Conservation (phyloP, 1,284 basidiomycete genomes). For the Cryptococcus neoformans region DNA sequence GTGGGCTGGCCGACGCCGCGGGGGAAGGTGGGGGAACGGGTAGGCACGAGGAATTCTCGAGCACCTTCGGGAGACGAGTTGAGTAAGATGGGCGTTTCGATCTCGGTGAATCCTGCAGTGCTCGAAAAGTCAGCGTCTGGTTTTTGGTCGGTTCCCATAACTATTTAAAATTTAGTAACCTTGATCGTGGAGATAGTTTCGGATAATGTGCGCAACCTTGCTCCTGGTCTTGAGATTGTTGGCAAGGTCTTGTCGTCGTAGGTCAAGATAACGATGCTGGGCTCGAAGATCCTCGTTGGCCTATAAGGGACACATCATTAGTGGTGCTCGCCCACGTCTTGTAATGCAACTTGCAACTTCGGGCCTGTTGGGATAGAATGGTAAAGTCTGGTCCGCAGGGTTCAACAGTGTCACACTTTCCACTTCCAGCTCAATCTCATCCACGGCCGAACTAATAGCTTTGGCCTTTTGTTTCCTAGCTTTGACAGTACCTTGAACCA, state of each 20-base stretch:
- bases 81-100: constrained; percentile 90
- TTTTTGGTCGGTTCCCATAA: not conserved
- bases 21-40: constrained; percentile 52
- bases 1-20: constrained; percentile 48
- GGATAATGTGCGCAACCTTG: constrained; percentile 70
- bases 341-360: not conserved
- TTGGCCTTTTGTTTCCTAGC: constrained; percentile 62
- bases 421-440: constrained; percentile 78
- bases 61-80: constrained; percentile 93
- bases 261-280: constrained; percentile 82
- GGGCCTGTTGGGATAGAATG: constrained; percentile 67
- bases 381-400: constrained; percentile 64
- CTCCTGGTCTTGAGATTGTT: constrained; percentile 76
- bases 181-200: constrained; percentile 68
- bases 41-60: constrained; percentile 89
- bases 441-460: constrained; percentile 52
- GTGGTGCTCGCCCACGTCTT: not conserved
- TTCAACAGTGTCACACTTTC: constrained; percentile 70
- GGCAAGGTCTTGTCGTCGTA: constrained; percentile 69
- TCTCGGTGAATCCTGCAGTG: constrained; percentile 68
- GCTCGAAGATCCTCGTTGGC: constrained; percentile 81
- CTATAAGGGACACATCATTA: constrained; percentile 49
- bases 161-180: constrained; percentile 46
- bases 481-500: constrained; percentile 67
- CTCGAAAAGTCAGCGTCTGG: constrained; percentile 33